Conservation (phyloP, 768 basidiomycete species). For the Gloeopeniophorella convolvens region DNA sequence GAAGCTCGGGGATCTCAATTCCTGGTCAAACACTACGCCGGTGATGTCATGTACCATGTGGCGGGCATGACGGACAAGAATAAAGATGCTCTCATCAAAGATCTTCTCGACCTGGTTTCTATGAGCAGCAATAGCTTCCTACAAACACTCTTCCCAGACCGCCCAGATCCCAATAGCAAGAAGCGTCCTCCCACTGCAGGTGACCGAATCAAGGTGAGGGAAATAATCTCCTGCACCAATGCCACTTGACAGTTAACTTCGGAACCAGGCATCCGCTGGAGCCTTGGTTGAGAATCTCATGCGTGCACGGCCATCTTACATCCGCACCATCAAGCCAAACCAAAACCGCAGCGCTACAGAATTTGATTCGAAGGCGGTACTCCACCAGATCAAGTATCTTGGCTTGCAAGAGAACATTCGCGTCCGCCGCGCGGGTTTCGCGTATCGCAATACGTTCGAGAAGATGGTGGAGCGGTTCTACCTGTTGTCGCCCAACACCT, state of each 20-base stretch:
- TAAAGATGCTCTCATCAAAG: constrained; percentile 95
- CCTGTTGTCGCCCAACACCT: constrained; percentile 87
- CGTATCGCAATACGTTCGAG: constrained; percentile 96
- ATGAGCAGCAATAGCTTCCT: constrained; percentile 79
- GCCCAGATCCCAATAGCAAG: constrained; percentile 94
- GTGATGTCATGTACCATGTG: constrained; percentile 97
- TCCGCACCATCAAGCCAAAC: constrained; percentile 98
- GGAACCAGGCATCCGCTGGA: constrained; percentile 72
- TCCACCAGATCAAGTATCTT: constrained; percentile 99
- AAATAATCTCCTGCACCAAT: not conserved
- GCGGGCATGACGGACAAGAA: constrained; percentile 99
- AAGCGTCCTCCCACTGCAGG: constrained; percentile 97
- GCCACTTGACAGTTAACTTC: constrained; percentile 1
- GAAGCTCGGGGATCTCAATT: constrained; percentile 93
- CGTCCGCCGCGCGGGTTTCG: constrained; percentile 95
- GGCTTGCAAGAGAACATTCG: constrained; percentile 98
- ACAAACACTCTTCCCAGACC: constrained; percentile 85
- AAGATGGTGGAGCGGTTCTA: constrained; percentile 99
- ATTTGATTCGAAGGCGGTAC: constrained; percentile 89
- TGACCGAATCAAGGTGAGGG: constrained; percentile 86
- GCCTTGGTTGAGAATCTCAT: constrained; percentile 96
- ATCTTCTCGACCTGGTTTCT: constrained; percentile 84
- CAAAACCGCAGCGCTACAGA: constrained; percentile 90
- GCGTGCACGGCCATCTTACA: constrained; percentile 96
- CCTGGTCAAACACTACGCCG: constrained; percentile 93